Conservation (phyloP, 345 rosid species). For the Eutrema heterophyllum region DNA sequence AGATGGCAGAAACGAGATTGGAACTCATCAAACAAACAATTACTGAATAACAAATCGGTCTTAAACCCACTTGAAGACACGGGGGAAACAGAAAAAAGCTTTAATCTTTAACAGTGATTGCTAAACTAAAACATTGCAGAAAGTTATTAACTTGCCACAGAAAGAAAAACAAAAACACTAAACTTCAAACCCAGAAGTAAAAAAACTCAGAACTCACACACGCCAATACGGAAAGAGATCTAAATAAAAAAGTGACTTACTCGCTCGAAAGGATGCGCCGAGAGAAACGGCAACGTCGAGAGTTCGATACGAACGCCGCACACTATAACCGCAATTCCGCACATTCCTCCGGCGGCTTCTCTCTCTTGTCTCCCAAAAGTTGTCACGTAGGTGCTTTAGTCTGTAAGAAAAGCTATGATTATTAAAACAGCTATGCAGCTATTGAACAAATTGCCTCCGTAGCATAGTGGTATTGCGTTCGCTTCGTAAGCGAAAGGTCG, state of each 20-base stretch:
- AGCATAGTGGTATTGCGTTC: slow-evolving; percentile 99
- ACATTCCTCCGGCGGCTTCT: slow-evolving; percentile 43
- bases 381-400: neutral
- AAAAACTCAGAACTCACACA: neutral
- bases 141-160: neutral
- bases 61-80: too few species aligned
- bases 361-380: neutral
- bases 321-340: slow-evolving; percentile 68
- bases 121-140: too few species aligned
- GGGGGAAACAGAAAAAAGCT: too few species aligned
- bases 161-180: neutral
- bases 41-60: too few species aligned
- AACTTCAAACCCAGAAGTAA: neutral
- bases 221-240: neutral
- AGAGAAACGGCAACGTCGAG: slow-evolving; percentile 26
- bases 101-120: too few species aligned
- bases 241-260: slow-evolving; percentile 19
- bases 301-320: slow-evolving; percentile 50
- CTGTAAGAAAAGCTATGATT: neutral
- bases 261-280: slow-evolving; percentile 28
- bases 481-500: slow-evolving; percentile 99
- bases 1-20: too few species aligned
- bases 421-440: too few species aligned
- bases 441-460: slow-evolving; percentile 42
- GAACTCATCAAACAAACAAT: too few species aligned